Conservation (phyloP, 108 stramenopile species). For the Nannochloropsis gaditana region DNA sequence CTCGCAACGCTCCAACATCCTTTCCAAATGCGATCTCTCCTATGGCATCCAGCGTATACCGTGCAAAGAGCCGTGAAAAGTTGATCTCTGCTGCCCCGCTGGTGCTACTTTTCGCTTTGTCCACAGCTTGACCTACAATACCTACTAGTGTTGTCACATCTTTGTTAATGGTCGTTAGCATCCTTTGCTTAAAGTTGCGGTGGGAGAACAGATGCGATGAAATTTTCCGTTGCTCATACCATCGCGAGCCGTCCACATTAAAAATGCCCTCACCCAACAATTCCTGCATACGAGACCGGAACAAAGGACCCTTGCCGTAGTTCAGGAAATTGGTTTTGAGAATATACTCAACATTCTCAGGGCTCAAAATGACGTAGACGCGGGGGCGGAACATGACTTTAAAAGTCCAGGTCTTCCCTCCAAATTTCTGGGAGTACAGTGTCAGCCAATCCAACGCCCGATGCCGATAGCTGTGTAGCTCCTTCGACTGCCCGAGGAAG, state of each 20-base stretch:
- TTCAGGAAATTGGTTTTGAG: slow-evolving; percentile 54
- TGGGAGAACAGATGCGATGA: slow-evolving; percentile 49
- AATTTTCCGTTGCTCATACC: slow-evolving; percentile 59
- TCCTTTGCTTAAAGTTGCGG: slow-evolving; percentile 16
- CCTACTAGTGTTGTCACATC: neutral
- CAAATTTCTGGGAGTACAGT: neutral
- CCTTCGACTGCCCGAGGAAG: neutral
- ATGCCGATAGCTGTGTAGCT: neutral
- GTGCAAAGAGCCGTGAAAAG: neutral
- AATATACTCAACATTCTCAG: slow-evolving; percentile 48
- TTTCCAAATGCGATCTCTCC: slow-evolving; percentile 58
- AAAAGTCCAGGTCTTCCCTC: neutral
- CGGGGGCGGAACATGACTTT: slow-evolving; percentile 18
- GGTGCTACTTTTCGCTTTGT: neutral
- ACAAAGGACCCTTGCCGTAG: slow-evolving; percentile 53
- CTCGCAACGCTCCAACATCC: slow-evolving; percentile 35
- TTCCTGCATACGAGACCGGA: slow-evolving; percentile 19
- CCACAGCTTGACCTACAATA: neutral
- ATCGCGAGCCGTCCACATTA: slow-evolving; percentile 50
- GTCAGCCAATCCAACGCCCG: slow-evolving; percentile 11
- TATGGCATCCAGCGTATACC: slow-evolving; percentile 29
- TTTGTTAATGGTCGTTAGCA: slow-evolving; percentile 20
- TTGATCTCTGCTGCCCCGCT: neutral
- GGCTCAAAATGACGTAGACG: slow-evolving; percentile 18
- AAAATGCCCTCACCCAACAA: slow-evolving; percentile 59